Evolutionary conservation across 352 stramenopile species (phyloP), one percentile per base, ranked within the genome.

Genomic region (Globisporangium ultimum): DNA sequence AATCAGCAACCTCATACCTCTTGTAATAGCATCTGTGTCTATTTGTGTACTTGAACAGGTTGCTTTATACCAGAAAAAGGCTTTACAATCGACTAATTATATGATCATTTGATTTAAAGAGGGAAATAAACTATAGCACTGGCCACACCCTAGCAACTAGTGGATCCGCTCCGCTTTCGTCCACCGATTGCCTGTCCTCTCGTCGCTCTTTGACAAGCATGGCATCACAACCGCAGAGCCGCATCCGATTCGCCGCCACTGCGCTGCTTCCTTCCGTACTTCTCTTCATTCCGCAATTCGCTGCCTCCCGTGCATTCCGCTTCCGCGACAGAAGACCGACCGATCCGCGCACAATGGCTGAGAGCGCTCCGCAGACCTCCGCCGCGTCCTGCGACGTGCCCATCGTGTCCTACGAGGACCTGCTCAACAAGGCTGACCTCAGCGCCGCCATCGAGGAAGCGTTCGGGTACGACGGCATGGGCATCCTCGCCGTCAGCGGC

Each of bases 401-500:
- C 10, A 70, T 88, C 51, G 76, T 93, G 36, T 66, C 72, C 47
- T 93, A 80, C 56, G 58, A 75, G 22, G 76, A 86, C 21, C 67
- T 93, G 20, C 52, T 73, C 11, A 55, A 61, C 54, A 74, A 78
- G 47, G 64, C 64, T 14, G 77, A 90, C 54, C 61, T 89, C 15
- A 71, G 69, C 11, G 48, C 63, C 48, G 53, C 72, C 32, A 85
- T 93, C 48, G 78, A 93, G 48, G 70, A 81, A 21, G 92, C 92
- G 2, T 98, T 97, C 47, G 92, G 91, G 53, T 84, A 82, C 60
- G 79, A 97, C 58, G 93, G 92, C 41, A 83, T 98, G 57, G 93
- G 92, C 43, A 91, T 98, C 58, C 62, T 98, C 43, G 87, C 84
- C 11, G 88, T 98, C 18, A 87, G 75, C 45, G 87, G 84, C 60